Evolutionary conservation across 2,329 filamentous ascomycete genomes (phyloP), one percentile per base, ranked within the genome.

Genomic region (Fusarium pilosicola): DNA sequence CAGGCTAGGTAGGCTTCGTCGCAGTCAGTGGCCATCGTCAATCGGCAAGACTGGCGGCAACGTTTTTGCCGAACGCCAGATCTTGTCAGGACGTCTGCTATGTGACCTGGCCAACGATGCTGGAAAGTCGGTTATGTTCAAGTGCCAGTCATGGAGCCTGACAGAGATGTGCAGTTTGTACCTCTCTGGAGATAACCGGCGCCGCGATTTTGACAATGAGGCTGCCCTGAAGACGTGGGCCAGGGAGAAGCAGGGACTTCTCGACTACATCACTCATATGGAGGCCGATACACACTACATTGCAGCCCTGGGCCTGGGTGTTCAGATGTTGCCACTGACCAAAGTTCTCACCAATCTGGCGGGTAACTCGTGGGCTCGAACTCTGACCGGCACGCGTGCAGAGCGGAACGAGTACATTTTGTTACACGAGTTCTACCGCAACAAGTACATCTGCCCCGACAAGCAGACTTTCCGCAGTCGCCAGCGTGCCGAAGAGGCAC

Each of bases 391-490:
- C 82, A 99, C 96, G 26, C 92, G 96, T 80, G 96, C 96, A 14
- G 96, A 99, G 85, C 93, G 96, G 41, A 99, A 99, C 84, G 96
- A 99, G 84, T 99, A 97, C 87, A 99, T 99, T 94, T 80, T 99
- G 80, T 89, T 99, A 10, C 96, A 99, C 77, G 96, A 98, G 79
- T 99, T 99, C 80, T 90, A 98, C 81, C 92, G 93, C 71, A 98
- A 96, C 84, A 98, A 98, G 83, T 99, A 97, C 80, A 98, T 99
- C 69, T 98, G 95, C 80, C 96, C 96, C 0, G 97, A 99, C 85
- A 99, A 99, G 84, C 91, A 94, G 75, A 92, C 88, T 51, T 94
- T 94, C 78, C 95, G 92, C 76, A 91, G 91, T 20, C 93, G 94
- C 68, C 88, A 90, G 55, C 93, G 93, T 78, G 84, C 85, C 22